Evolutionary conservation across 495 filamentous ascomycete genomes (phyloP), one percentile per base, ranked within the genome.

Genomic region (Cryomyces minteri): DNA sequence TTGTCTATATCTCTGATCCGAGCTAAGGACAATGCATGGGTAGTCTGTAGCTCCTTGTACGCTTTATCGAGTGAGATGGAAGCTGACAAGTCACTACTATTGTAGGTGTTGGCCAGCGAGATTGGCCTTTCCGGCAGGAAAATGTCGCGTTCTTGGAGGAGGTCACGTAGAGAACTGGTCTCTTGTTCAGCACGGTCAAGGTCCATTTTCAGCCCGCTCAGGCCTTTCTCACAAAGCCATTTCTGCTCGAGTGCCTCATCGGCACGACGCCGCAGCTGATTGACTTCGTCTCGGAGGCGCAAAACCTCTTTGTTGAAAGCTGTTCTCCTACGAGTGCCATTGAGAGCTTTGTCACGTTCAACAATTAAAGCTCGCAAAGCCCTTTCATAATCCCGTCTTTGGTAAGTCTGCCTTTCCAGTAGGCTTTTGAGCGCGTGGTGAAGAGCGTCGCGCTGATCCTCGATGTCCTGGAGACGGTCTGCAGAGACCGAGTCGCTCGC

Each of bases 181-280:
- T 98, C 92, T 57, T 90, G 82, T 61, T 94, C 82, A 4, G 90
- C 86, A 49, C 88, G 82, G 57, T 98, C 92, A 31, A 98, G 74
- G 57, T 98, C 90, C 82, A 94, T 95, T 62, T 94, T 94, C 49
- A 98, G 66, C 38, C 88, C 88, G 47, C 79, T 73, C 10, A 98
- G 70, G 28, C 87, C 86, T 62, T 94, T 93, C 62, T 98, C 90
- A 46, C 88, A 88, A 62, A 90, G 81, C 74, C 80, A 95, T 66
- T 95, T 96, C 54, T 88, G 82, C 53, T 92, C 85, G n/a, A 95
- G 69, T 18, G 90, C 92, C 45, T 98, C 90, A 52, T 96, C 88
- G 28, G 92, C 88, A 44, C 92, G 79, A 45, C 79, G 77, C 31
- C 90, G 79, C 40, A 98, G 74, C 6, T 77, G 70, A 48, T 80